Evolutionary conservation across 306 rosid species (phyloP).

Genomic region (Quercus cerris): DNA sequence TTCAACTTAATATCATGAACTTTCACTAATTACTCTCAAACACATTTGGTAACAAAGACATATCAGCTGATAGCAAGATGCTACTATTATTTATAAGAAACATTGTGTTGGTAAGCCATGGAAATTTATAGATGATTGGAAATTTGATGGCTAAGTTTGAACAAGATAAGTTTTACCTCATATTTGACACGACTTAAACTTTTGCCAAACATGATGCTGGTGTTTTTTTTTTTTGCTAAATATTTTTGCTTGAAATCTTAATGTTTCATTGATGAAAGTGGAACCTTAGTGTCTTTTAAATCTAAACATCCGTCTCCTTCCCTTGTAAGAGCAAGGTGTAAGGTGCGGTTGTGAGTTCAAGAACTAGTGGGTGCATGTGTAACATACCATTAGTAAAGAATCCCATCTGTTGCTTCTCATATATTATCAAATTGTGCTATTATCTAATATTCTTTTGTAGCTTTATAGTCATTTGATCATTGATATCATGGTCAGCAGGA

Average conservation of each 20-base stretch:
- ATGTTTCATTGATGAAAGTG: not conserved
- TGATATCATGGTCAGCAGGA: slow-evolving; percentile 56
- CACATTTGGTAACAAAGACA: not conserved
- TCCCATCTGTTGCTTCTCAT: not conserved
- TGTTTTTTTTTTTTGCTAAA: not conserved
- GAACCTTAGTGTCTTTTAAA: not conserved
- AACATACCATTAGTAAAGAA: too few relatives aligned
- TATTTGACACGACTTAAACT: not conserved
- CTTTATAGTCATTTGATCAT: slow-evolving; percentile 22
- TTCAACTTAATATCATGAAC: not conserved
- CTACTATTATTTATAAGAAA: not conserved
- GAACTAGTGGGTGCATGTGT: too few relatives aligned
- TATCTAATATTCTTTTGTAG: not conserved
- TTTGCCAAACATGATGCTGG: not conserved
- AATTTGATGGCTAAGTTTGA: not conserved
- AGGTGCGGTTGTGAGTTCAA: too few relatives aligned
- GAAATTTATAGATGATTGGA: not conserved
- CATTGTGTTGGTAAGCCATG: not conserved
- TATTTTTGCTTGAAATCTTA: not conserved
- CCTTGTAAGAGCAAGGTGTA: too few relatives aligned
- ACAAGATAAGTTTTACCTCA: not conserved
- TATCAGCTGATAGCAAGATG: not conserved
- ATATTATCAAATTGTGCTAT: not conserved
- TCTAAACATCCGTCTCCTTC: not conserved
- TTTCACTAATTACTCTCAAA: not conserved